Conservation (phyloP, 148 eudicot genomes). For the Nepenthes gracilis region DNA sequence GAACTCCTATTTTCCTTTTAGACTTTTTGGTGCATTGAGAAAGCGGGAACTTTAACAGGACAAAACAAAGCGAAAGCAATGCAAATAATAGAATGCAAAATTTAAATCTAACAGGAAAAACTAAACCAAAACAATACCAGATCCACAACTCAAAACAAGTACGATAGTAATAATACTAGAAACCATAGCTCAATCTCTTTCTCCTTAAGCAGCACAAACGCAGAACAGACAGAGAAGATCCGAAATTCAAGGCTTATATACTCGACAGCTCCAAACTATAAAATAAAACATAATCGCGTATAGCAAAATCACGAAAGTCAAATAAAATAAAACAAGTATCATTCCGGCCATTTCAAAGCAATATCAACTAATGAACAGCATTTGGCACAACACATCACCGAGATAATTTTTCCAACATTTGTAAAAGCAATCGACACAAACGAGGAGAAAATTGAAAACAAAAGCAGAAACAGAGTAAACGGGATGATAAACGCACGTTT, state of each 20-base stretch:
- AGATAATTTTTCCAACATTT: no score
- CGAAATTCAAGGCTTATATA: neutral
- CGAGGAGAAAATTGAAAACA: neutral
- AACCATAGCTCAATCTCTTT: no score
- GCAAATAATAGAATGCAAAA: no score
- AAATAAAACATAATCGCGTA: neutral
- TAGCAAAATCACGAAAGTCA: no score
- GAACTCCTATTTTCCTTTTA: neutral
- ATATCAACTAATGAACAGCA: neutral
- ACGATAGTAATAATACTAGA: no score
- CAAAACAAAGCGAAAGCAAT: neutral
- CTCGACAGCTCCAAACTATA: neutral
- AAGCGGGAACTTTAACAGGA: neutral
- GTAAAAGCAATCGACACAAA: no score
- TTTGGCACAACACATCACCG: no score
- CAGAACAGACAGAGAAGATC: neutral
- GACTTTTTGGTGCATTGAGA: no score
- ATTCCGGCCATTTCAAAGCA: neutral
- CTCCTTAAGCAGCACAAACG: no score
- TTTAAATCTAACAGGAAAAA: no score
- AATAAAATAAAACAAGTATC: neutral
- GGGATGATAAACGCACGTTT: constrained; percentile 37
- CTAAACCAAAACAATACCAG: no score
- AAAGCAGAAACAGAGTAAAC: neutral
- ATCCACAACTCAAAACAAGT: no score